Evolutionary conservation across 148 eudicot genomes (phyloP).

Genomic region (Persicaria tinctoria): DNA sequence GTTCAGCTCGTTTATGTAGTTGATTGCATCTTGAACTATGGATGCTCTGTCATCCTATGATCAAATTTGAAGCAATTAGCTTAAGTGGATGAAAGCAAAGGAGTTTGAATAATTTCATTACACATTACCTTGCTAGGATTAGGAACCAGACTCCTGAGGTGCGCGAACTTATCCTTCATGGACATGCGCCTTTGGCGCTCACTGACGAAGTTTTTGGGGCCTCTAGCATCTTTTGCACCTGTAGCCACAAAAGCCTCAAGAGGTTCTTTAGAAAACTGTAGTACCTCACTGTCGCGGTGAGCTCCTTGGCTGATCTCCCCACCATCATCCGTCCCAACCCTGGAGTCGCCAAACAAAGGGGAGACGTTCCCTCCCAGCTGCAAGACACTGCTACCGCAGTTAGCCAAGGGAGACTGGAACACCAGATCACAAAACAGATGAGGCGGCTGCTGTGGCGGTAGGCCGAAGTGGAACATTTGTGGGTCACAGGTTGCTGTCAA

Average conservation of each 20-base stretch:
- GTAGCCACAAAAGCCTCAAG: slow-evolving; percentile 8
- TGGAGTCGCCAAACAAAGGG: slow-evolving; percentile 10
- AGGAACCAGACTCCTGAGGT: slow-evolving; percentile 55
- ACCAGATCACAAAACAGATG: slow-evolving; percentile 9
- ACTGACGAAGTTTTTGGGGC: slow-evolving; percentile 59
- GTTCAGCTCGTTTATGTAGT: slow-evolving; percentile 64
- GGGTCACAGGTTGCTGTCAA: neutral
- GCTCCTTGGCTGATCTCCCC: slow-evolving; percentile 1
- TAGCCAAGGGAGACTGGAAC: slow-evolving; percentile 1
- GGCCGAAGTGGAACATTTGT: slow-evolving; percentile 7
- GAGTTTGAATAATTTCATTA: neutral
- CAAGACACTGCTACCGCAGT: neutral
- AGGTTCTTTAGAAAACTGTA: slow-evolving; percentile 2
- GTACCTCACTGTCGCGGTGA: slow-evolving; percentile 5
- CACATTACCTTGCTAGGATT: slow-evolving; percentile 68
- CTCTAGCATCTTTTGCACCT: slow-evolving; percentile 22
- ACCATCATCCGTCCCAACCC: slow-evolving; percentile 8
- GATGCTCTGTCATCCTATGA: slow-evolving; percentile 75
- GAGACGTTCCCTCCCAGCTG: neutral
- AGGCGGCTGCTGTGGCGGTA: slow-evolving; percentile 11
- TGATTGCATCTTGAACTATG: slow-evolving; percentile 65
- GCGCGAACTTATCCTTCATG: slow-evolving; percentile 45
- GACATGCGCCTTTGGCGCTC: slow-evolving; percentile 70
- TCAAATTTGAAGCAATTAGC: slow-evolving; percentile 1
- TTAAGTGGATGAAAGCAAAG: neutral